These are phyloP conservation scores for barley (Hordeum vulgare) DNA, from an alignment of 176 grass and related monocot genomes.

Conservation along the genomic window MorexV3_pseudomolecules_assembly NC_058518.1:366535325-366535824, in stretches of 20 bases:
- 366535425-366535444: not conserved
- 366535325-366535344: not conserved
- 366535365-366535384: not conserved
- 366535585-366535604: conserved; percentile 1
- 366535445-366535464: not conserved
- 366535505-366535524: not conserved
- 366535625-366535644: not conserved
- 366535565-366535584: not conserved
- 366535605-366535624: not conserved
- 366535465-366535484: not conserved
- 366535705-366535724: not conserved
- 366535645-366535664: not conserved
- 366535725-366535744: not conserved
- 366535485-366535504: not conserved
- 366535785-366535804: not conserved
- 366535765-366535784: not conserved
- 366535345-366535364: not conserved
- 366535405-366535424: not conserved
- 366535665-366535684: not conserved
- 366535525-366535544: not conserved
- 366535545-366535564: not conserved
- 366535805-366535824: not conserved
- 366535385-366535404: not conserved
- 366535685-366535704: not conserved
- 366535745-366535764: not conserved